These are phyloP conservation scores for Skeletonema potamos DNA, from an alignment of 108 stramenopile genomes.

Conservation along the genomic window DNA sequence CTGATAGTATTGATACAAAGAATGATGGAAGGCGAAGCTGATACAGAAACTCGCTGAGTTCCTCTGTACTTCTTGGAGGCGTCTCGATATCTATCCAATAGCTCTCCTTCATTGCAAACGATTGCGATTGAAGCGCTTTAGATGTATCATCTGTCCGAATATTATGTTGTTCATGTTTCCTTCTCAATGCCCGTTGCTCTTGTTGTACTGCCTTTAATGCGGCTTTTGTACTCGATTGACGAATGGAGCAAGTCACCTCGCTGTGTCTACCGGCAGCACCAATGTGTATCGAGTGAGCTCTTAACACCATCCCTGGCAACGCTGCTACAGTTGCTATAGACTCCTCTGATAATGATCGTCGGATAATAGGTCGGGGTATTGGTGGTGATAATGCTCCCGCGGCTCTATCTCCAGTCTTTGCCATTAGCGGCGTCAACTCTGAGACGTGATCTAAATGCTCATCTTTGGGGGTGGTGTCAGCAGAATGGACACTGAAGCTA, in stretches of 20 bases:
- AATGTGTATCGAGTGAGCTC: slow-evolving; percentile 30
- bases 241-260: slow-evolving; percentile 14
- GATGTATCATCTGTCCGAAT: neutral
- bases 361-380: neutral
- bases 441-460: slow-evolving; percentile 22
- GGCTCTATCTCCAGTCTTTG: neutral
- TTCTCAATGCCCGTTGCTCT: slow-evolving; percentile 20
- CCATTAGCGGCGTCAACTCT: slow-evolving; percentile 19
- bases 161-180: neutral
- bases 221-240: slow-evolving; percentile 25
- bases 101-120: slow-evolving; percentile 20
- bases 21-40: slow-evolving; percentile 46
- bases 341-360: slow-evolving; percentile 20
- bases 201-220: slow-evolving; percentile 34
- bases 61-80: slow-evolving; percentile 27
- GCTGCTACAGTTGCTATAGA: slow-evolving; percentile 35
- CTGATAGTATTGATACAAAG: slow-evolving; percentile 46
- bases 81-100: slow-evolving; percentile 67
- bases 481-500: slow-evolving; percentile 8
- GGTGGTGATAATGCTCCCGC: neutral
- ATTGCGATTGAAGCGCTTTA: neutral
- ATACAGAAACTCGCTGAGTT: slow-evolving; percentile 43
- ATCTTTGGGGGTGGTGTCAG: slow-evolving; percentile 1
- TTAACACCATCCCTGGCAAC: slow-evolving; percentile 29
- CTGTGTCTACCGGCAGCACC: slow-evolving; percentile 4